Evolutionary conservation across 345 rosid genomes (phyloP), one percentile per base, ranked within the genome.

Genomic region (Pelargonium nanum): DNA sequence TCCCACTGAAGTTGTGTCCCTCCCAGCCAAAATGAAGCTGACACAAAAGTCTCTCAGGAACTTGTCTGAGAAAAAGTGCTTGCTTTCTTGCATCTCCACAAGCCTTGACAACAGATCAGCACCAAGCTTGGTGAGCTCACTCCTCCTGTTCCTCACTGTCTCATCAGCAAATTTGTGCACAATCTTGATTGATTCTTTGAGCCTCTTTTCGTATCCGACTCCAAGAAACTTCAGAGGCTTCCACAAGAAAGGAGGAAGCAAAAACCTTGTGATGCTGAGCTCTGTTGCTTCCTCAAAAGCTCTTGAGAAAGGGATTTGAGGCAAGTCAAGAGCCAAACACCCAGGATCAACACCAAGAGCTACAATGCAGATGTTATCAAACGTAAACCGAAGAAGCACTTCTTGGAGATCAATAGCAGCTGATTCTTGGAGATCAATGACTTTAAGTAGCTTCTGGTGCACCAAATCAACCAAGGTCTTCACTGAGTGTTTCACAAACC

Each of bases 281-380:
- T 87, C 91, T 2, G 93, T 85, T 24, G 97, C 91, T 68, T 80
- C 82, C 75, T 90, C 93, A 34, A 87, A 90, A 1, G 95, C 89
- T 65, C 77, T 85, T 12, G 89, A 87, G 24, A 91, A 91, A 21
- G 84, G 87, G 66, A 84, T 78, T 10, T 78, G 66, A 0, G 87
- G 87, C 21, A 83, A 75, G 64, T 78, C 83, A 63, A 68, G 60
- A 23, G 74, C 77, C 67, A 87, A 75, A 60, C 89, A 83, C 1
- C 87, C 95, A 0, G 93, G 82, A 75, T 87, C 86, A 23, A 85
- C 69, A 2, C 96, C 97, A 0, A 87, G 76, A 45, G 91, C 89
- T 0, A 84, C 78, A 9, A 67, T 72, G 56, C 89, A 91, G 34
- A 85, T 84, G 56, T 77, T 91, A 57, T 87, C 96, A 57, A 91